Evolutionary conservation across 192 early-diverging fungal genomes (phyloP), one percentile per base, ranked within the genome.

Genomic region (Borealophlyctis nickersoniae): DNA sequence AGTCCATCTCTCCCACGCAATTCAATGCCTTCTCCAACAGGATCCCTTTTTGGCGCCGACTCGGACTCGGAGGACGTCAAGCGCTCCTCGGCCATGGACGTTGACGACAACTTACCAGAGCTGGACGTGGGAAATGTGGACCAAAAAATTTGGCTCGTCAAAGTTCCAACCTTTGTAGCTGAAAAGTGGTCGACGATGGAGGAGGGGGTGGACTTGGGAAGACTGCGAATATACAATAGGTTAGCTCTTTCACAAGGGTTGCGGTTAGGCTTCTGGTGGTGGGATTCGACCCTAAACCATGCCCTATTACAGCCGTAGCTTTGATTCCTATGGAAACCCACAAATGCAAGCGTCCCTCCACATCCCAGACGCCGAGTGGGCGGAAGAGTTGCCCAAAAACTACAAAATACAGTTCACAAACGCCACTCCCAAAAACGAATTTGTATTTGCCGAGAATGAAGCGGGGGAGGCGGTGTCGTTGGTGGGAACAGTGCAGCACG

Each of bases 111-210:
- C n/a, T n/a, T n/a, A n/a, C n/a, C n/a, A n/a, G n/a, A n/a, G n/a
- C n/a, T n/a, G n/a, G n/a, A n/a, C n/a, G n/a, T n/a, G n/a, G n/a
- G n/a, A n/a, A n/a, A n/a, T n/a, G n/a, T n/a, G n/a, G n/a, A n/a
- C n/a, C n/a, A n/a, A n/a, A n/a, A n/a, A n/a, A n/a, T n/a, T 45
- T 96, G 94, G 94, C 84, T 96, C 5, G 92, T 96, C 33, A 98
- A 98, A 71, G 87, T 97, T 22, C 95, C 95, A 3, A 82, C 80
- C 57, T 95, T 95, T 66, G 68, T 97, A 56, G 92, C 92, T 0
- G 88, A 94, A 3, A 84, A 86, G 61, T 97, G 95, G 95, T 78
- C 80, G 45, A 59, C 68, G 49, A 70, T 86, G 19, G 78, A 85
- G 57, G 48, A 24, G 28, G 83, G 85, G 3, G 77, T 87, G 19